Base-by-base conservation (phyloP, 495 filamentous ascomycete genomes). In the Podospora tetraspora region DNA sequence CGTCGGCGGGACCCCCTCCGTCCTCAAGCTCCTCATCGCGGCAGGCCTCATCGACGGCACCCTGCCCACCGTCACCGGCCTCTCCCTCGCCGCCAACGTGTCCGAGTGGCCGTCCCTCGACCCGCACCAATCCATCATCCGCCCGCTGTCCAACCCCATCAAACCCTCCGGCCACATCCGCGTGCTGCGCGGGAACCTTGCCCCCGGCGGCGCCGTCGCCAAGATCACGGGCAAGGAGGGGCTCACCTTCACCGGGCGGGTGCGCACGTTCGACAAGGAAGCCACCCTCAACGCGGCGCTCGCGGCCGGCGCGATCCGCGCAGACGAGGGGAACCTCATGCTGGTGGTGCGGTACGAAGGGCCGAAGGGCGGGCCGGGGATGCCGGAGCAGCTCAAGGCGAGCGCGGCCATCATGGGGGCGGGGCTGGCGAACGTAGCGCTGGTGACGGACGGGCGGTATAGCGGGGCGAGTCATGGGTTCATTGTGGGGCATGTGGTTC, bases 151-250 rank as follows among this genome's bases (percentile, higher is more conserved):
- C 61, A 87, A 93, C 75, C 95, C 95, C 21, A 97, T 97, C 82
- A 97, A 97, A 78, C 61, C 81, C 2, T 92, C 89, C 11, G 95
- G 95, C 57, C 95, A 99, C 76, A 82, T 99, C 61, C 92, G 95
- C 74, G 91, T 99, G 61, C 85, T 99, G 11, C 85, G 85, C 61
- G 95, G 95, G 52, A 97, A 97, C 79, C 86, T 99, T 52, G 91
- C 94, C 3, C 95, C 95, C 1, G 91, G 90, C 37, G 95, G 95
- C 37, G 90, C 95, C 10, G 95, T 99, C 3, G 94, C 95, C 68
- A 99, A 99, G 82, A 99, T 99, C 77, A 99, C 95, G 0, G 95
- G 95, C 22, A 97, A 97, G 77, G 95, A 99, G 79, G 95, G 95
- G 6, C 82, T 89, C 16, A 78, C 78, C 8, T 99, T 99, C 79